Percentiles rank a stretch among this genome's conserved stretches.
Evolutionary conservation across 2,329 filamentous ascomycete genomes (phyloP).

Genomic region (Thyridium curvatum): DNA sequence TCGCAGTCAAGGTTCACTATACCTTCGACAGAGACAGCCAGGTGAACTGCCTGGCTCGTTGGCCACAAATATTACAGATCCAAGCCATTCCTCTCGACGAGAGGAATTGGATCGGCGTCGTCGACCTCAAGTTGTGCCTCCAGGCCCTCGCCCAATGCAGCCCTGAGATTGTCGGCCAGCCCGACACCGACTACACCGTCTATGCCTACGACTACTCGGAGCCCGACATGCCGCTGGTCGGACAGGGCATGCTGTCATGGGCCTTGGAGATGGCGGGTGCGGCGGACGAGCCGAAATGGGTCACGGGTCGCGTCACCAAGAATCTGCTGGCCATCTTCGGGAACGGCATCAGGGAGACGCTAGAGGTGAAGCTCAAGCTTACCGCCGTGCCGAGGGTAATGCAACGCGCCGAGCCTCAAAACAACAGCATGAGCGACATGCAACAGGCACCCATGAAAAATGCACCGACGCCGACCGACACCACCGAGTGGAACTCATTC

Average conservation of each 20-base stretch:
- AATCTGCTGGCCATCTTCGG: constrained; percentile 81
- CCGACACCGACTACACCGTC: constrained; percentile 81
- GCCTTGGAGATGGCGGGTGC: constrained; percentile 53
- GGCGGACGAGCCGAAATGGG: constrained; percentile 57
- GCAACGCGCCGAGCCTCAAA: constrained; percentile 17
- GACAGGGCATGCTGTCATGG: constrained; percentile 91
- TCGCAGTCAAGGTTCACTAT: constrained; percentile 87
- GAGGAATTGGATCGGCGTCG: constrained; percentile 71
- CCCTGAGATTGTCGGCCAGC: constrained; percentile 74
- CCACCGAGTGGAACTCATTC: constrained; percentile 72
- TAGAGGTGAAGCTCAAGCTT: constrained; percentile 88
- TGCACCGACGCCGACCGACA: constrained; percentile 49
- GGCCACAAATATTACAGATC: constrained; percentile 72
- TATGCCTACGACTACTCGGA: constrained; percentile 97
- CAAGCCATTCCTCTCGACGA: constrained; percentile 80
- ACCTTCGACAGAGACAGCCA: constrained; percentile 88
- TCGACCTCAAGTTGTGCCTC: constrained; percentile 82
- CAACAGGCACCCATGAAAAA: constrained; percentile 13
- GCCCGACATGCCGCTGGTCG: constrained; percentile 84
- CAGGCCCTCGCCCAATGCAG: constrained; percentile 73
- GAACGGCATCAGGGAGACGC: constrained; percentile 75
- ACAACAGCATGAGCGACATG: constrained; percentile 10
- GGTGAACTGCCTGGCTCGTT: constrained; percentile 82
- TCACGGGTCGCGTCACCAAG: constrained; percentile 86
- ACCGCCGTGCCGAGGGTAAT: constrained; percentile 63